A percentile compares a stretch with the other conserved stretches of the same genome.
phyloP scores from a whole-genome alignment of 2,329 filamentous ascomycete species.

The Colletotrichum agaves region DNA sequence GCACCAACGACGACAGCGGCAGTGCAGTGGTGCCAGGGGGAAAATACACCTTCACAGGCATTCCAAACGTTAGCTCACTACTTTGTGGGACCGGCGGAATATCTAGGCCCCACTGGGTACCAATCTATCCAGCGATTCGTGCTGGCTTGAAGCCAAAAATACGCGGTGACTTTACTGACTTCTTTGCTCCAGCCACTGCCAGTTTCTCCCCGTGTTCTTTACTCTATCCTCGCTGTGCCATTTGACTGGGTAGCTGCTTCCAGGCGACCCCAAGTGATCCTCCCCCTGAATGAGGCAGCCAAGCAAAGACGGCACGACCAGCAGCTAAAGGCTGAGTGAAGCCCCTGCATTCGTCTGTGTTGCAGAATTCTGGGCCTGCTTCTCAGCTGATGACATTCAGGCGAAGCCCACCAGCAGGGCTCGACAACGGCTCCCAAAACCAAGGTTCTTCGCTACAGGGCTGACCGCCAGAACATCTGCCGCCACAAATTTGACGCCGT shows the following conservation, averaged over 20 bases:
- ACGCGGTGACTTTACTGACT: background rate
- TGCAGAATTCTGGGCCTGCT: slow-evolving; percentile 33
- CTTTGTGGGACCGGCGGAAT: too few relatives aligned
- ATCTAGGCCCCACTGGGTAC: too few relatives aligned
- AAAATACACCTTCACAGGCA: too few relatives aligned
- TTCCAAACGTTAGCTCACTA: too few relatives aligned
- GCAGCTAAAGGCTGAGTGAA: slow-evolving; percentile 14
- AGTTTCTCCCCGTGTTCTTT: background rate
- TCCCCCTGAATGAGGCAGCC: slow-evolving; percentile 33
- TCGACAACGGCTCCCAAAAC: background rate
- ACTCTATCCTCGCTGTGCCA: background rate
- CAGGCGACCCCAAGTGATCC: slow-evolving; percentile 13
- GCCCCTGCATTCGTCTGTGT: slow-evolving; percentile 37
- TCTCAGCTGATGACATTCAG: slow-evolving; percentile 16
- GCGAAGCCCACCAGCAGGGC: background rate
- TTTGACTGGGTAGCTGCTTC: slow-evolving; percentile 20
- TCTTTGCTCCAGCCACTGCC: slow-evolving; percentile 29
- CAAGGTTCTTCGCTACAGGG: slow-evolving; percentile 17
- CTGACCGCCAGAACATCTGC: slow-evolving; percentile 24
- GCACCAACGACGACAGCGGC: background rate
- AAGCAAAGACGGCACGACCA: slow-evolving; percentile 21
- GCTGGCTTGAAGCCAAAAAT: slow-evolving; percentile 32
- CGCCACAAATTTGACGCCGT: slow-evolving; percentile 27
- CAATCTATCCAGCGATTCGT: too few relatives aligned
- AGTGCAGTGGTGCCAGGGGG: too few relatives aligned